Percentiles rank a stretch among this genome's conserved stretches.
These are phyloP conservation scores for Lactarius akahatsu DNA, from an alignment of 768 basidiomycete genomes.

Conservation along the genomic window DNA sequence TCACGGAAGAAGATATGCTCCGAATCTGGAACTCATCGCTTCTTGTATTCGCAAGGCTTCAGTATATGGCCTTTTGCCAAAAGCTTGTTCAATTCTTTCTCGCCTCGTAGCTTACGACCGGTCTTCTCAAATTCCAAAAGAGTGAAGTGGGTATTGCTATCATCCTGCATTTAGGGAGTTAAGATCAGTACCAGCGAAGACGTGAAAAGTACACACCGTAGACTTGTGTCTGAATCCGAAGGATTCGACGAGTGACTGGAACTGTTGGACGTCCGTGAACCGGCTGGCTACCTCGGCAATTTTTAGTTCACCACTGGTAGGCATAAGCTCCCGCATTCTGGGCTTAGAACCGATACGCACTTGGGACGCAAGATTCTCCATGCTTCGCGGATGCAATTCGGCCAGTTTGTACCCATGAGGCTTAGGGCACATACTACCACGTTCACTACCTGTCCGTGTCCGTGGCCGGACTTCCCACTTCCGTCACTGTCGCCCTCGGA, in stretches of 20 bases:
- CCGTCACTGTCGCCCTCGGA: slow-evolving; percentile 47
- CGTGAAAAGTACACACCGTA: slow-evolving; percentile 49
- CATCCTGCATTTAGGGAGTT: slow-evolving; percentile 52
- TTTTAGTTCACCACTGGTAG: slow-evolving; percentile 69
- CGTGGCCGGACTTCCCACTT: slow-evolving; percentile 39
- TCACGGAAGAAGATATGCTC: not conserved
- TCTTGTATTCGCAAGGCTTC: slow-evolving; percentile 92
- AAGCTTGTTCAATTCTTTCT: slow-evolving; percentile 61
- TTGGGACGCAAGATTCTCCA: slow-evolving; percentile 82
- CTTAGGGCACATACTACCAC: slow-evolving; percentile 92
- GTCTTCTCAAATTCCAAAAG: slow-evolving; percentile 78
- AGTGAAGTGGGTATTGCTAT: slow-evolving; percentile 80
- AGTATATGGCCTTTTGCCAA: slow-evolving; percentile 55
- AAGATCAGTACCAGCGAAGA: not conserved
- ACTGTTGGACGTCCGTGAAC: slow-evolving; percentile 66
- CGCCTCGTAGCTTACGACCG: slow-evolving; percentile 44
- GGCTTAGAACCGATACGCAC: slow-evolving; percentile 47
- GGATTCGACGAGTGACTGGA: slow-evolving; percentile 57
- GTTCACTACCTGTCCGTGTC: slow-evolving; percentile 79
- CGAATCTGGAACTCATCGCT: slow-evolving; percentile 50
- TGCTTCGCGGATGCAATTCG: slow-evolving; percentile 83
- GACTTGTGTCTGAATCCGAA: slow-evolving; percentile 72
- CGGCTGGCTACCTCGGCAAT: slow-evolving; percentile 90
- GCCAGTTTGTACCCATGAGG: slow-evolving; percentile 97
- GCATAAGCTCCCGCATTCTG: slow-evolving; percentile 3